Percentiles rank a stretch among this genome's conserved stretches.
phyloP scores from a whole-genome alignment of 2,329 filamentous ascomycete genomes.

The Aspergillus neoniger region DNA sequence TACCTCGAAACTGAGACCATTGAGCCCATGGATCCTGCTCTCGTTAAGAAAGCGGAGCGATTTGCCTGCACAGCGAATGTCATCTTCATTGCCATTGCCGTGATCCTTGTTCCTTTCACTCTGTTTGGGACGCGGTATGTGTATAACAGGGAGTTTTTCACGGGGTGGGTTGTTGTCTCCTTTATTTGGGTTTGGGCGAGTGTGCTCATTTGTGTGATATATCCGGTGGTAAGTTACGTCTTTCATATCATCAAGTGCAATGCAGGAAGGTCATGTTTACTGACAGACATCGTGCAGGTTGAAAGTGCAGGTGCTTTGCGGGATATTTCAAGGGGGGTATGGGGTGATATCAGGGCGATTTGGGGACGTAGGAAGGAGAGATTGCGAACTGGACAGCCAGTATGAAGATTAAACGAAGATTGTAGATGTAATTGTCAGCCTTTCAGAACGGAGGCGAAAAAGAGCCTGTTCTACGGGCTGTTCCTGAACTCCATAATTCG shows the following conservation, averaged over 20 bases:
- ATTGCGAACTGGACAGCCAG: too few relatives aligned
- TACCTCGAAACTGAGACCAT: slow-evolving; percentile 44
- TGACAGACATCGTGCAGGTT: slow-evolving; percentile 15
- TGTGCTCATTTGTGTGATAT: slow-evolving; percentile 42
- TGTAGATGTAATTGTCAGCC: too few relatives aligned
- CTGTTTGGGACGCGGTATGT: slow-evolving; percentile 43
- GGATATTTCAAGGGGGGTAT: slow-evolving; percentile 26
- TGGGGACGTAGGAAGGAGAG: not conserved
- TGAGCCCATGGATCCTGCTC: slow-evolving; percentile 45
- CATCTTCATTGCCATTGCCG: slow-evolving; percentile 38
- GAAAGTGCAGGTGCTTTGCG: slow-evolving; percentile 39
- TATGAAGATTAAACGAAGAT: too few relatives aligned
- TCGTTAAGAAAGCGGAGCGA: slow-evolving; percentile 38
- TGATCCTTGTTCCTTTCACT: slow-evolving; percentile 44
- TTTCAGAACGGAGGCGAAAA: too few relatives aligned
- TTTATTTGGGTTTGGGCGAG: slow-evolving; percentile 47
- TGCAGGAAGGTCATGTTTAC: not conserved
- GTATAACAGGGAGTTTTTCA: slow-evolving; percentile 40
- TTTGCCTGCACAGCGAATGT: slow-evolving; percentile 42
- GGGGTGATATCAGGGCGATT: slow-evolving; percentile 18
- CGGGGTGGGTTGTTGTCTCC: slow-evolving; percentile 43
- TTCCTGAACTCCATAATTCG: too few relatives aligned
- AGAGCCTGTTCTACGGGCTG: too few relatives aligned
- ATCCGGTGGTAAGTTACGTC: slow-evolving; percentile 31
- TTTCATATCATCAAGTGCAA: not conserved